Evolutionary conservation across 331 rosid species (phyloP).

Genomic region (Arachis monticola): DNA sequence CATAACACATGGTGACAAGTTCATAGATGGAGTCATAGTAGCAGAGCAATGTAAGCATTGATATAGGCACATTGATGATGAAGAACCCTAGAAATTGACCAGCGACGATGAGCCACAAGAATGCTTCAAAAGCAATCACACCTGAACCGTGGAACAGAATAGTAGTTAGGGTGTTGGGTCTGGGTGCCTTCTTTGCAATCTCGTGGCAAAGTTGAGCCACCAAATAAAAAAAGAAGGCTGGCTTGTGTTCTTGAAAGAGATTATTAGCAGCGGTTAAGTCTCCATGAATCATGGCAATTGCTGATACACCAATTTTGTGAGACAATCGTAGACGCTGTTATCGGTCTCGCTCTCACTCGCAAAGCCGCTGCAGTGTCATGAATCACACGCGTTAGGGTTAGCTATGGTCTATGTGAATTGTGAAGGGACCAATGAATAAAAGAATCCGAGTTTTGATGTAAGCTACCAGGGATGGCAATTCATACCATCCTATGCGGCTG

Average conservation of each 20-base stretch:
- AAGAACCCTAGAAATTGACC: not conserved
- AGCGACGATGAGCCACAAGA: too few species aligned
- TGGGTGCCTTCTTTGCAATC: not conserved
- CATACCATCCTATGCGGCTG: too few species aligned
- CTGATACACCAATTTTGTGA: not conserved
- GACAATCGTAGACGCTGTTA: not conserved
- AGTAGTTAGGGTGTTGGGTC: not conserved
- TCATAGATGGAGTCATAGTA: not conserved
- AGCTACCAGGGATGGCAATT: too few species aligned
- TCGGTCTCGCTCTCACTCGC: not conserved
- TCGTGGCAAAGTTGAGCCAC: not conserved
- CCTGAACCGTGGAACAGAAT: not conserved
- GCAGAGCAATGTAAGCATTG: not conserved
- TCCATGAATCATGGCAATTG: not conserved
- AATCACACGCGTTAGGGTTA: not conserved
- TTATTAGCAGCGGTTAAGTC: not conserved
- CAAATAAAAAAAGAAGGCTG: not conserved
- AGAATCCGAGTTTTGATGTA: too few species aligned
- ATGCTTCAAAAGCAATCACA: not conserved
- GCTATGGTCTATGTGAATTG: not conserved
- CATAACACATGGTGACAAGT: not conserved
- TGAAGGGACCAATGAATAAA: too few species aligned
- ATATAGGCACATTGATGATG: not conserved
- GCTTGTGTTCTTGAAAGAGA: not conserved
- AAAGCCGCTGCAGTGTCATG: not conserved